Evolutionary conservation across 345 rosid genomes (phyloP), one percentile per base, ranked within the genome.

Genomic region (Populus tremula): DNA sequence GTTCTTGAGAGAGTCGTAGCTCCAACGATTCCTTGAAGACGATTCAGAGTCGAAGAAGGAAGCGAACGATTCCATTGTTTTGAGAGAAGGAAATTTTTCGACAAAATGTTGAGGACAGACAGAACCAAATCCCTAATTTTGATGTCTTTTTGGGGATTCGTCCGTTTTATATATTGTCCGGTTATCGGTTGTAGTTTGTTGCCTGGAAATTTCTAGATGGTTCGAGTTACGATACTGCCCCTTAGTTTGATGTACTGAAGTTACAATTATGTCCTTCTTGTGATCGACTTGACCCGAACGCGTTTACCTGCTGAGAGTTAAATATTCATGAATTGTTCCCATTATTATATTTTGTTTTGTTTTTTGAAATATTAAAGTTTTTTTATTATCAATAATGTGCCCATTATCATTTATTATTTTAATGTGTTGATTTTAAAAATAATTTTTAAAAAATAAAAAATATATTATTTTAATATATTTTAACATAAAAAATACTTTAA

Each of bases 1-100:
- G 81, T 92, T 92, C 78, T 91, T 90, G 71, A 90, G 90, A 65
- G 97, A 86, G 36, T 90, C 92, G 73, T 89, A 89, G 76, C 78
- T 87, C 98, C 96, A 90, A 36, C 83, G 54, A 75, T 75, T 79
- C 68, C 93, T 82, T 9, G 92, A 68, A 29, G 80, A 3, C 3
- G 82, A 87, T 75, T 85, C 90, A 36, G 95, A 83, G 41, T 88
- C 93, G 79, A 96, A 96, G 86, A 90, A 86, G 35, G 98, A 88
- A 61, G 96, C 77, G 85, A 93, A 96, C 20, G 97, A 79, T 25
- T 94, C 97, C 99, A 96, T 91, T 49, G 66, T 8, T 71, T 41
- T 53, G 29, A 27, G 17, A 33, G 0, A 23, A 11, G 35, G 56
- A 69, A 49, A 39, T 1, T 16, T 17, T 27, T n/a, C 14, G 7